Percentiles rank a stretch among this genome's conserved stretches.
Evolutionary conservation across 2,329 filamentous ascomycete genomes (phyloP).

Genomic region (Ceratocystiopsis brevicomis): DNA sequence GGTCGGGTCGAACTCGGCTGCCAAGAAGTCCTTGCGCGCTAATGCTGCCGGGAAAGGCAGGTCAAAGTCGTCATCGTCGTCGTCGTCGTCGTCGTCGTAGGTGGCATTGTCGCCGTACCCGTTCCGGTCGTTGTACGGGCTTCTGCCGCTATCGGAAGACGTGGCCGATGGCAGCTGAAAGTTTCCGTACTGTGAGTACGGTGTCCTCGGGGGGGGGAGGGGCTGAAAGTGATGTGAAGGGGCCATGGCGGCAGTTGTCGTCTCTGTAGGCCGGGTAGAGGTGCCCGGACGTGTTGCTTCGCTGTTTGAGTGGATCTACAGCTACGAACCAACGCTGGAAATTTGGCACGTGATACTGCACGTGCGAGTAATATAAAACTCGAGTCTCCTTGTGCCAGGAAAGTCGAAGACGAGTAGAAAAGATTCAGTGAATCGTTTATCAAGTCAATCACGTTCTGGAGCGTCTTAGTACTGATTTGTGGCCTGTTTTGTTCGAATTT

Average conservation of each 20-base stretch:
- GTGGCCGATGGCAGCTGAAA: conserved; percentile 25
- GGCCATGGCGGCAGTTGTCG: conserved; percentile 1
- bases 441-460: too few species aligned
- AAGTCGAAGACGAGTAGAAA: too few species aligned
- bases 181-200: conserved; percentile 16
- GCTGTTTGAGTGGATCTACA: too few species aligned
- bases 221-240: neutral
- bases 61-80: conserved; percentile 40
- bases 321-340: too few species aligned
- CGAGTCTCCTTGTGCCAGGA: too few species aligned
- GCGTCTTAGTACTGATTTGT: too few species aligned
- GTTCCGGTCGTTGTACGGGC: conserved; percentile 2
- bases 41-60: conserved; percentile 82
- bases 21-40: conserved; percentile 64
- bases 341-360: too few species aligned
- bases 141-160: conserved; percentile 14
- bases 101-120: conserved; percentile 34
- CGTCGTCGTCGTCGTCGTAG: conserved; percentile 18
- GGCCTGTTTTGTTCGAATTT: too few species aligned
- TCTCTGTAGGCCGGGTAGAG: neutral
- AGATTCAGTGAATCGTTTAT: too few species aligned
- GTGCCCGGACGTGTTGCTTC: too few species aligned
- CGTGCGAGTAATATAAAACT: too few species aligned
- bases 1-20: conserved; percentile 57
- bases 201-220: conserved; percentile 13